Percentiles rank a stretch among this genome's conserved stretches.
Evolutionary conservation across 768 basidiomycete species (phyloP).

Genomic region (Coprinopsis cinerea): DNA sequence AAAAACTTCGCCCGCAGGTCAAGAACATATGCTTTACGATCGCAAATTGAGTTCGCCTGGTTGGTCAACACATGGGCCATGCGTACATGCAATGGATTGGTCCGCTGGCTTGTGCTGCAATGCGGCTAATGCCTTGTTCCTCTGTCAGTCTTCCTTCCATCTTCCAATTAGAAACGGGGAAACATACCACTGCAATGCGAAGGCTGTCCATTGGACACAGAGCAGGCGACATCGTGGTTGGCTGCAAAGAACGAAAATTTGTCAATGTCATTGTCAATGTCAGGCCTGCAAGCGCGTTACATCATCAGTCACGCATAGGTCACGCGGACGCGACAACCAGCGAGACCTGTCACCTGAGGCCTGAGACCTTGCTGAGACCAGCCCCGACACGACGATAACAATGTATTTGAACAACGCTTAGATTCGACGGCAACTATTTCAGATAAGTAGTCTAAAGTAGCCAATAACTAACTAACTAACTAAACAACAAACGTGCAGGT

Average conservation of each 20-base stretch:
- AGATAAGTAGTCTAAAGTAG: not conserved
- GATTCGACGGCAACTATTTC: not conserved
- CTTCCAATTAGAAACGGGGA: not conserved
- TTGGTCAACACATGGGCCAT: not conserved
- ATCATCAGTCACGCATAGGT: too few species aligned
- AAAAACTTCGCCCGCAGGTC: constrained; percentile 34
- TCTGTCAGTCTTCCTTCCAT: too few species aligned
- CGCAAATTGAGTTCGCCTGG: not conserved
- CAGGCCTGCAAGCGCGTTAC: too few species aligned
- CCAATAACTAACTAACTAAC: not conserved
- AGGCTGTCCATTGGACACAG: constrained; percentile 27
- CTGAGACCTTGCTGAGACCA: too few species aligned
- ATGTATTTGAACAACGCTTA: not conserved
- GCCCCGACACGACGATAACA: not conserved
- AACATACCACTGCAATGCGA: constrained; percentile 36
- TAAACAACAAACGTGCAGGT: not conserved
- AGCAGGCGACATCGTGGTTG: not conserved
- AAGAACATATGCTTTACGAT: constrained; percentile 36
- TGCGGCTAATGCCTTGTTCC: constrained; percentile 45
- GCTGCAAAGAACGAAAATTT: not conserved
- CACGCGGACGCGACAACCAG: too few species aligned
- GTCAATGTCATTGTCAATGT: not conserved
- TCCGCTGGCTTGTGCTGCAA: constrained; percentile 39
- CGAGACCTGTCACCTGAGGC: too few species aligned
- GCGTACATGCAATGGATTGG: constrained; percentile 36